Base-by-base conservation (phyloP, 805 yeast genomes). In the Pichia scutulata region DNA sequence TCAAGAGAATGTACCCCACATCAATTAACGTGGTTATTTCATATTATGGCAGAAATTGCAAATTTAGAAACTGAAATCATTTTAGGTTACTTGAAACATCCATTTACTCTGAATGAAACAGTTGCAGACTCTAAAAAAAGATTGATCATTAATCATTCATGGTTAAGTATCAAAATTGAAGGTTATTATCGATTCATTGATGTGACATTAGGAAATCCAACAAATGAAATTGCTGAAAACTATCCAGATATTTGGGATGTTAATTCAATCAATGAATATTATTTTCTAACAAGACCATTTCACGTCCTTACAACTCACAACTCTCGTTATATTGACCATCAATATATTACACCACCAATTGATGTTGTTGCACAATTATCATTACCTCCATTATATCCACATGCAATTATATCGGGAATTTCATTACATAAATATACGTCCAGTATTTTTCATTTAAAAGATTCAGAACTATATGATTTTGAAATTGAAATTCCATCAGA, bases 301-400 rank as follows among this genome's bases (percentile, higher is more conserved):
- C 78, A 81, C 50, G 62, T 89, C 41, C 78, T 93, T 16, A 84
- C 84, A 55, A 86, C 97, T 0, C 99, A 93, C 65, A 81, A 89
- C 44, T 98, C 99, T 14, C 74, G 81, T 18, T 81, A 81, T 51
- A 80, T 80, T 41, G 84, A 80, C 52, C 84, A 86, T 55, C 99
- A 93, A 66, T 96, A 87, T 67, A 78, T 92, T 21, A 75, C 79
- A 28, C 98, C 97, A 4, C 87, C 95, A 3, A 70, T 92, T 53
- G 90, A 87, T 54, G 84, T 86, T 36, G 75, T 80, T 55, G 79
- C 84, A 22, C 90, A 93, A 16, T 74, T 88, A 52, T 80, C 89
- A 43, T 70, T 92, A 45, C 99, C 99, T 0, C 77, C 95, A 28
- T 79, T 84, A n/a, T 86, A 89, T 60, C 90, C 96, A 0, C 84